Evolutionary conservation across 2,329 filamentous ascomycete species (phyloP), one percentile per base, ranked within the genome.

Genomic region (Aspergillus luchuensis): DNA sequence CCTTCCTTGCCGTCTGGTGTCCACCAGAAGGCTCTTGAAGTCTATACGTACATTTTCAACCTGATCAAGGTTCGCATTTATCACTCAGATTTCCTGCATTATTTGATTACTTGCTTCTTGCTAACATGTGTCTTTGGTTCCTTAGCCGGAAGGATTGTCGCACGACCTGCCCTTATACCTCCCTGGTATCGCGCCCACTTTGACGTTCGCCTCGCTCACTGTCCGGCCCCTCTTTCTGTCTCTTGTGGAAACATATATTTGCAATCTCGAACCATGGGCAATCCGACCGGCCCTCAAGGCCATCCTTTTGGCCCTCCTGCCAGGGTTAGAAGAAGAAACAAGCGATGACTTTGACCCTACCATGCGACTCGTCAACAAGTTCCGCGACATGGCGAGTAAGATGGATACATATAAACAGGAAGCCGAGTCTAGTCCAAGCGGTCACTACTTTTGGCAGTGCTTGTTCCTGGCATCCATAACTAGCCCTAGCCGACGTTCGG

Each of bases 401-500:
- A 92, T 68, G 82, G 88, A 59, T 79, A 87, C 28, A 68, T 72
- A 74, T 39, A 67, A 83, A 62, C 79, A 84, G 13, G 65, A 79
- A 77, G 57, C 82, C 81, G 65, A 85, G 78, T 33, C 76, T 74
- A 58, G 82, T 77, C 83, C 83, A 8, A 87, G 88, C 8, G 91
- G 93, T 66, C 91, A 91, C 65, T 97, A 95, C 75, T 99, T 98
- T 75, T 99, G 95, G 95, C 95, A 99, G 78, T 97, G 92, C 74
- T 90, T 99, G 72, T 98, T 99, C 71, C 81, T 99, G 17, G 92
- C 94, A 8, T 90, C 91, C 17, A 95, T 99, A 62, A 97, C 95
- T 1, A 94, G 93, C 70, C 86, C 91, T 45, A 92, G 89, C 62
- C 85, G 94, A 62, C 87, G 95, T 58, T 88, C 91, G 65, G 95